Percentiles rank a stretch among this genome's conserved stretches.
Evolutionary conservation across 106 monocot genomes (phyloP).

Genomic region (Dioscorea dumetorum): DNA sequence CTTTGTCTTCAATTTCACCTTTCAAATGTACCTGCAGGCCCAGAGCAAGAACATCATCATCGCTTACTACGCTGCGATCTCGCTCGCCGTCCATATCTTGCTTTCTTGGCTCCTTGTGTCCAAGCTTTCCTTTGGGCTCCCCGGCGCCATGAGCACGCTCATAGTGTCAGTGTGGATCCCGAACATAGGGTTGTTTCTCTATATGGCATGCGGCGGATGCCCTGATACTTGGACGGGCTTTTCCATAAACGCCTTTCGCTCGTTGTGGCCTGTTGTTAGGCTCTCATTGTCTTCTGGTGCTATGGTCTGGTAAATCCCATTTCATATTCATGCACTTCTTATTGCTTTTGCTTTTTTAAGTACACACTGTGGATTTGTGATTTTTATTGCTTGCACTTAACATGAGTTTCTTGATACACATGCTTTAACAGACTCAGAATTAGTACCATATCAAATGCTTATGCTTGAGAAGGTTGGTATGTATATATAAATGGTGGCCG

Average conservation of each 20-base stretch:
- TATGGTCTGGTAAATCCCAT: conserved; percentile 64
- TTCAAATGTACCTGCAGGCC: conserved; percentile 22
- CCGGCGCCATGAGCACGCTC: conserved; percentile 38
- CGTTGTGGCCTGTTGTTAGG: conserved; percentile 33
- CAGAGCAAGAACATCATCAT: conserved; percentile 56
- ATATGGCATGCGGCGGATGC: conserved; percentile 41
- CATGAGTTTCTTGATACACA: too few relatives aligned
- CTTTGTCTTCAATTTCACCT: not conserved
- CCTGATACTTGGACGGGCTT: conserved; percentile 54
- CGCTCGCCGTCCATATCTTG: conserved; percentile 23
- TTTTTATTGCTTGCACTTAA: too few relatives aligned
- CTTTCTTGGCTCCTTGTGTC: conserved; percentile 34
- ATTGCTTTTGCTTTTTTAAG: too few relatives aligned
- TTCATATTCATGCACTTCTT: too few relatives aligned
- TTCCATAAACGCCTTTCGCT: conserved; percentile 25
- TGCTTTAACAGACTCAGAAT: too few relatives aligned
- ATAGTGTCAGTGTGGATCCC: conserved; percentile 46
- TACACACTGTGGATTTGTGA: too few relatives aligned
- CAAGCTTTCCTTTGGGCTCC: conserved; percentile 25
- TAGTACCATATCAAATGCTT: too few relatives aligned
- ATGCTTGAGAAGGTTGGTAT: too few relatives aligned
- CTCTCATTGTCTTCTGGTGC: conserved; percentile 68
- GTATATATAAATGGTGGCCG: too few relatives aligned
- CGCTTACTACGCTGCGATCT: conserved; percentile 19
- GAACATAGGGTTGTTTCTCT: conserved; percentile 28